phyloP scores from a whole-genome alignment of 208 protist genomes.

The Porcisia hertigi region DNA sequence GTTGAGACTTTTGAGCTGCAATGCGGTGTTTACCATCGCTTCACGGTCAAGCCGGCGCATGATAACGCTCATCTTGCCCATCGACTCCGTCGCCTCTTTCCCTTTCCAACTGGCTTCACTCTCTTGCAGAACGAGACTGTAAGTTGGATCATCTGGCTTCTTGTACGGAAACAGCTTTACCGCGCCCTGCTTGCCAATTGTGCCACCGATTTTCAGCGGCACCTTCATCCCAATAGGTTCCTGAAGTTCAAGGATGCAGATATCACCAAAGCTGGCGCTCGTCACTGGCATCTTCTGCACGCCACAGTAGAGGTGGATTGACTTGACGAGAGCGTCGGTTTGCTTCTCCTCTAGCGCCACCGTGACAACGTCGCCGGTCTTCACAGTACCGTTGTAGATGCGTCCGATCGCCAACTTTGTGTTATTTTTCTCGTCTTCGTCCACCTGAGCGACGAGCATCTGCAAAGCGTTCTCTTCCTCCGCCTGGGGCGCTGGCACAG shows the following conservation, averaged over 20 bases:
- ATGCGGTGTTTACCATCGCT: constrained; percentile 93
- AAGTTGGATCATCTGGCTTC: constrained; percentile 95
- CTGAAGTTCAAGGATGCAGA: constrained; percentile 83
- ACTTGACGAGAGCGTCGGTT: constrained; percentile 84
- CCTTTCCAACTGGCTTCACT: constrained; percentile 90
- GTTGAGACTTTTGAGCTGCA: constrained; percentile 60
- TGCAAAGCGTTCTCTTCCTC: constrained; percentile 67
- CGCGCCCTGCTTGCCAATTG: constrained; percentile 68
- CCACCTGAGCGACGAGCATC: constrained; percentile 96
- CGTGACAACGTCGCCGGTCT: constrained; percentile 85
- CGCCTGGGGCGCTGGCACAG: constrained; percentile 71
- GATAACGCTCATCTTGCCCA: constrained; percentile 64
- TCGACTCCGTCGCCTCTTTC: constrained; percentile 87
- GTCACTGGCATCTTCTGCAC: constrained; percentile 70
- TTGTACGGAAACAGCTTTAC: constrained; percentile 83
- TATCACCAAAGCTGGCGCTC: constrained; percentile 80
- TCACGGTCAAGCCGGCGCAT: constrained; percentile 89
- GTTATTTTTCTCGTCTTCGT: constrained; percentile 78
- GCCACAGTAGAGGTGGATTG: constrained; percentile 87
- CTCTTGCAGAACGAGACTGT: constrained; percentile 90
- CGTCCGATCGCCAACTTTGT: constrained; percentile 93
- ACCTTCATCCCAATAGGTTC: constrained; percentile 86
- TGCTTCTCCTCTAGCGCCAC: constrained; percentile 84
- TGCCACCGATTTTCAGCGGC: constrained; percentile 89
- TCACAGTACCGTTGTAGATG: constrained; percentile 89